A percentile compares a stretch with the other conserved stretches of the same genome.
phyloP scores from a whole-genome alignment of 2,329 filamentous ascomycete genomes.

The Aspergillus hiratsukae region DNA sequence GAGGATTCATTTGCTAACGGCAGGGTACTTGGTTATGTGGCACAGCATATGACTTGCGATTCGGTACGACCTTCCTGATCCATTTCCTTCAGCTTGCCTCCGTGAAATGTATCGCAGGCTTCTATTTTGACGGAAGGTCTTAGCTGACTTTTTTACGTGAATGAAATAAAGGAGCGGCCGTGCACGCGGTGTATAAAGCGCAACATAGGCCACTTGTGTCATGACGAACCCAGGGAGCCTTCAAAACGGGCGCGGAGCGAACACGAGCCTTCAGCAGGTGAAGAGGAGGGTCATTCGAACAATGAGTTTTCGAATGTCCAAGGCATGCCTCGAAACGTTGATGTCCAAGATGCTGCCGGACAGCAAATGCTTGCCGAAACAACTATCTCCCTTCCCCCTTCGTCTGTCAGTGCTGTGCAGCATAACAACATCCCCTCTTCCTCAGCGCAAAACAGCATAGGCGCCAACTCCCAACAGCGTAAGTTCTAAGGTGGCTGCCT shows the following conservation, averaged over 20 bases:
- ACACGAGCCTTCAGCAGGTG: conserved; percentile 52
- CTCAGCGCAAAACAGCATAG: conserved; percentile 57
- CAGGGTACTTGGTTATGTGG: conserved; percentile 38
- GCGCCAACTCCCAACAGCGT: conserved; percentile 69
- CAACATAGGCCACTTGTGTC: conserved; percentile 96
- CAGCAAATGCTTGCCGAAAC: conserved; percentile 40
- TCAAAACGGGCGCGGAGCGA: conserved; percentile 75
- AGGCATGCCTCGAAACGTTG: conserved; percentile 50
- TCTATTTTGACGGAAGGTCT: conserved; percentile 1
- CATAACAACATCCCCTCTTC: conserved; percentile 59
- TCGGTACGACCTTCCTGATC: conserved; percentile 57
- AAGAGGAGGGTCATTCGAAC: conserved; percentile 52
- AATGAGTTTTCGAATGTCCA: conserved; percentile 43
- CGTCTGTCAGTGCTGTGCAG: conserved; percentile 56
- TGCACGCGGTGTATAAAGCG: conserved; percentile 97
- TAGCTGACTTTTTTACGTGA: conserved; percentile 33
- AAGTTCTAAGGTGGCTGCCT: conserved; percentile 40
- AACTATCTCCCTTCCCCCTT: conserved; percentile 48
- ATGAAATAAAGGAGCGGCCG: conserved; percentile 68
- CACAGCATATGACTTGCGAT: conserved; percentile 88
- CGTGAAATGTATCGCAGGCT: conserved; percentile 21
- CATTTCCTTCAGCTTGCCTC: conserved; percentile 13
- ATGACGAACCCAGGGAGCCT: conserved; percentile 90
- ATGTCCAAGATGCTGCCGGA: conserved; percentile 53
- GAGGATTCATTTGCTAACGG: conserved; percentile 43